Percentiles rank a stretch among this genome's conserved stretches.
Conservation (phyloP, 2,329 filamentous ascomycete species). For the Blastomyces emzantsi region DNA sequence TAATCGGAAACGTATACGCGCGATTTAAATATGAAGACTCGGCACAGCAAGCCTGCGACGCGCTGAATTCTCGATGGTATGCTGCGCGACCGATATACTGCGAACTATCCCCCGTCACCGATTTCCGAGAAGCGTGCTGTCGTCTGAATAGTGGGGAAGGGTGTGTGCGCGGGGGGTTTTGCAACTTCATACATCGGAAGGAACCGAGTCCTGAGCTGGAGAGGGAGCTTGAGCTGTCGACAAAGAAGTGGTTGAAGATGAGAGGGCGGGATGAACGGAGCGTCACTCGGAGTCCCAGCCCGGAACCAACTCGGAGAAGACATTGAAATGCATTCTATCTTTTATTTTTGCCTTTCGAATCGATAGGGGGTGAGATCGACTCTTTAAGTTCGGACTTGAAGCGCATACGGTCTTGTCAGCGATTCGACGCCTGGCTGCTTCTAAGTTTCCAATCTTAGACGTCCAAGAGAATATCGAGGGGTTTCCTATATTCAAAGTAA, state of each 20-base stretch:
- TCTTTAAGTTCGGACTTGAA: not conserved
- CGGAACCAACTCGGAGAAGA: conserved; percentile 68
- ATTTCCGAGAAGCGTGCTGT: conserved; percentile 97
- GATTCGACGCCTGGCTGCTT: not conserved
- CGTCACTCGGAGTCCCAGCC: conserved; percentile 71
- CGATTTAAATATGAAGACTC: conserved; percentile 99
- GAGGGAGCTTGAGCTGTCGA: conserved; percentile 72
- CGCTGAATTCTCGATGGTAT: conserved; percentile 92
- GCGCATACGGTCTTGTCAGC: not conserved
- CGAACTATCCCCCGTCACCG: conserved; percentile 91
- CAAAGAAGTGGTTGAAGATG: conserved; percentile 92
- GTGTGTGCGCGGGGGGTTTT: conserved; percentile 92
- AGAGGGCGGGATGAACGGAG: conserved; percentile 78
- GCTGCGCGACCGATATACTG: conserved; percentile 95
- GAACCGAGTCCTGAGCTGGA: conserved; percentile 86
- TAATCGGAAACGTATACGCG: conserved; percentile 98
- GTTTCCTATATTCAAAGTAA: conserved; percentile 9
- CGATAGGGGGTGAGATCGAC: not conserved
- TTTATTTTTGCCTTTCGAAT: not conserved
- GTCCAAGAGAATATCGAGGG: not conserved
- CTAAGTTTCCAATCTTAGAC: not conserved
- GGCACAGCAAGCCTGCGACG: conserved; percentile 87
- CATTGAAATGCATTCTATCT: conserved; percentile 38
- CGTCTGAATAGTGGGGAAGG: conserved; percentile 89
- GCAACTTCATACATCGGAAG: conserved; percentile 99